Evolutionary conservation across 768 basidiomycete genomes (phyloP).

Genomic region (Rhodotorula diobovata): DNA sequence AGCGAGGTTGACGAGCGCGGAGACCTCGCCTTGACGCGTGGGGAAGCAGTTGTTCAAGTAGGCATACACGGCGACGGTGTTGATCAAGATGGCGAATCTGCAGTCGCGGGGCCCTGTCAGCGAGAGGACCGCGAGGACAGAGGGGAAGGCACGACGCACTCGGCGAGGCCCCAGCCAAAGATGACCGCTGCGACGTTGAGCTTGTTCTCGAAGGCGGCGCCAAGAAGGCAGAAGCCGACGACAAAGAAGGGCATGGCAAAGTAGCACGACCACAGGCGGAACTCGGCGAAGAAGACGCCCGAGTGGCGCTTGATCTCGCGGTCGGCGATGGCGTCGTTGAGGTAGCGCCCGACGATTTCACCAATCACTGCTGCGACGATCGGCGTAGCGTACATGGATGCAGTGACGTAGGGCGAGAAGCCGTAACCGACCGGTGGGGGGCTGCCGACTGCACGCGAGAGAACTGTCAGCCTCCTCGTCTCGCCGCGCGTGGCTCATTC

Average conservation of each 20-base stretch:
- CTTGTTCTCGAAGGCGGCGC: conserved; percentile 28
- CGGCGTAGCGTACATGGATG: conserved; percentile 37
- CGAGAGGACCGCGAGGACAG: neutral
- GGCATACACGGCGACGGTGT: conserved; percentile 61
- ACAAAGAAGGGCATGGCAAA: conserved; percentile 44
- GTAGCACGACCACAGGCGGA: conserved; percentile 55
- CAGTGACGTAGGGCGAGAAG: conserved; percentile 55
- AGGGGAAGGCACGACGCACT: conserved; percentile 10
- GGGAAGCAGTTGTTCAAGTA: conserved; percentile 44
- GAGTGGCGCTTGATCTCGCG: conserved; percentile 53
- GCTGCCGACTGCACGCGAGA: conserved; percentile 48
- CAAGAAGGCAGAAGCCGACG: conserved; percentile 60
- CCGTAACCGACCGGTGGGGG: conserved; percentile 57
- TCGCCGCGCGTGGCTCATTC: no score
- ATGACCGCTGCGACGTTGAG: conserved; percentile 50
- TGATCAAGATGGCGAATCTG: conserved; percentile 51
- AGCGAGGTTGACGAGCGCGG: conserved; percentile 59
- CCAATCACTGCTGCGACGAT: conserved; percentile 57
- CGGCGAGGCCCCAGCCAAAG: conserved; percentile 64
- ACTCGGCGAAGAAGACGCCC: conserved; percentile 60
- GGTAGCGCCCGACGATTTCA: conserved; percentile 56
- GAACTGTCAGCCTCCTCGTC: neutral
- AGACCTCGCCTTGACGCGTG: conserved; percentile 57
- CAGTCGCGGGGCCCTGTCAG: neutral
- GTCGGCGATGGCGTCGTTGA: conserved; percentile 57